These are phyloP conservation scores for Dactylellina leptospora DNA, from an alignment of 2,329 filamentous ascomycete genomes.

Conservation along the genomic window DNA sequence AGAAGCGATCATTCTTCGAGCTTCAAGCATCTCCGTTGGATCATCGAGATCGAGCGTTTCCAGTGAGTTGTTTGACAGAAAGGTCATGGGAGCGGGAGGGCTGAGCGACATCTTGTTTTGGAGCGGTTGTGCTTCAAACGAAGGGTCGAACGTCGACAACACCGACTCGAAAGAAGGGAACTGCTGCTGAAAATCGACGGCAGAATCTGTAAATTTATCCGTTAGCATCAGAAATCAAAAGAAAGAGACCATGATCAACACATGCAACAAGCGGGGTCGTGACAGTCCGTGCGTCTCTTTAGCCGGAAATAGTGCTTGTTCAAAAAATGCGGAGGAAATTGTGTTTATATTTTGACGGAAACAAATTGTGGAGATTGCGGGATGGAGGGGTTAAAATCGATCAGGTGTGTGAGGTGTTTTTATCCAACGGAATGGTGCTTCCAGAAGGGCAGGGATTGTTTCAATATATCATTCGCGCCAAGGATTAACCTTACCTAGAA, in stretches of 20 bases:
- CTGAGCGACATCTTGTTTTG: constrained; percentile 15
- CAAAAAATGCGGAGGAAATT: neutral
- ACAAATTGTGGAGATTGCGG: constrained; percentile 35
- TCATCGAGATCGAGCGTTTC: constrained; percentile 45
- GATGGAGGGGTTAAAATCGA: constrained; percentile 40
- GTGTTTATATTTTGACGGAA: neutral
- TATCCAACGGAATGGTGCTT: constrained; percentile 31
- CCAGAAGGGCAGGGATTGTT: constrained; percentile 32
- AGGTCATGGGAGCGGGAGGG: constrained; percentile 17
- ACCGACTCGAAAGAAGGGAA: constrained; percentile 51
- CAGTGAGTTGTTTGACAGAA: constrained; percentile 30
- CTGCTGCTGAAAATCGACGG: constrained; percentile 36
- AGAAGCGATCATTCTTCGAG: constrained; percentile 18
- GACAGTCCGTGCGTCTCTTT: constrained; percentile 48
- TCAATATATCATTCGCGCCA: constrained; percentile 14
- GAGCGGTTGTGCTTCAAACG: constrained; percentile 15
- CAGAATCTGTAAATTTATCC: constrained; percentile 50
- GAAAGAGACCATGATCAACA: constrained; percentile 20
- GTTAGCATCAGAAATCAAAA: constrained; percentile 33
- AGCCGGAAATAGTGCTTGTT: constrained; percentile 29
- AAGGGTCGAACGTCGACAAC: constrained; percentile 42
- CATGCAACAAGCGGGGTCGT: constrained; percentile 36
- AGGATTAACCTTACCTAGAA: constrained; percentile 41
- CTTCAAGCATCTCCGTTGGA: constrained; percentile 26
- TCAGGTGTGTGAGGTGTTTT: constrained; percentile 44